Conservation (phyloP, 2,329 filamentous ascomycete species). For the Monosporascus sp. region DNA sequence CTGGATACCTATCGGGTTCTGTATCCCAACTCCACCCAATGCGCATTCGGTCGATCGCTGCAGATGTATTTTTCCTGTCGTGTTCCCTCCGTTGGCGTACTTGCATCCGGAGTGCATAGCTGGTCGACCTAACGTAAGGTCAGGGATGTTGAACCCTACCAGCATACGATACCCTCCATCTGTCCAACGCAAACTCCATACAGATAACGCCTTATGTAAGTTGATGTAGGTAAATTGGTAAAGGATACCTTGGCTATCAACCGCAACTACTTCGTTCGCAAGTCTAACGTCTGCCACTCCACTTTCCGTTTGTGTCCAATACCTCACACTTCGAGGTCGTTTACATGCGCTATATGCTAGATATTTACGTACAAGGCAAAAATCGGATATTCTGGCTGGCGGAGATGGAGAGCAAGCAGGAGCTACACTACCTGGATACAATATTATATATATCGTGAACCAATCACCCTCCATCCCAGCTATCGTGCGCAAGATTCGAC, state of each 20-base stretch:
- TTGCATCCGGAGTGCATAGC: neutral
- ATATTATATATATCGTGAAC: no score
- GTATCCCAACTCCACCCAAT: neutral
- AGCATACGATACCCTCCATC: neutral
- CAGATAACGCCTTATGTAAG: neutral
- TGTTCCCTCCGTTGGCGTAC: neutral
- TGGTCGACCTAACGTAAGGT: neutral
- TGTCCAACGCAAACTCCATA: no score
- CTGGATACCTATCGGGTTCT: neutral
- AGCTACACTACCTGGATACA: no score
- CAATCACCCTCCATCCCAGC: no score
- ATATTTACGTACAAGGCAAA: no score
- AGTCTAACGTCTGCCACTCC: neutral
- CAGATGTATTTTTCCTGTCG: neutral
- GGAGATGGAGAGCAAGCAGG: no score
- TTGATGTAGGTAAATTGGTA: neutral
- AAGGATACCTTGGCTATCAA: neutral
- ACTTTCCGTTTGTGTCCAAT: neutral
- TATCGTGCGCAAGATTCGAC: no score
- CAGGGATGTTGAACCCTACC: neutral
- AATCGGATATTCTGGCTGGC: no score
- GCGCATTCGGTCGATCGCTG: neutral
- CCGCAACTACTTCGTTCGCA: neutral
- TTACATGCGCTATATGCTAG: no score
- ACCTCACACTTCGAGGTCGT: neutral